Evolutionary conservation across 1,284 basidiomycete species (phyloP).

Genomic region (Heterobasidion annosum): DNA sequence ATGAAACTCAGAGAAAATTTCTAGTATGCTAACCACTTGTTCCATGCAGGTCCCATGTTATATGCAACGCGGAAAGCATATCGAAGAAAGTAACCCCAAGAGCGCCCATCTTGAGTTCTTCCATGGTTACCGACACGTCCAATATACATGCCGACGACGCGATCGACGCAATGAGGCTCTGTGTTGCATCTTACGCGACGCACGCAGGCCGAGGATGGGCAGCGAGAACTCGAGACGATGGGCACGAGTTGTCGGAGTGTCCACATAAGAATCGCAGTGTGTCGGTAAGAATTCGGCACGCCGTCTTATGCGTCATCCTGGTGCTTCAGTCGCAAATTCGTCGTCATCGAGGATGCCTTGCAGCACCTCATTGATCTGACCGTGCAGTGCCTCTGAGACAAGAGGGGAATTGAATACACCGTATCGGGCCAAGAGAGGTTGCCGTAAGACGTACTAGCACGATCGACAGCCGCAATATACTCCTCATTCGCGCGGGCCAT

Average conservation of each 20-base stretch:
- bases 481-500: slow-evolving; percentile 66
- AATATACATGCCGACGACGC: not conserved
- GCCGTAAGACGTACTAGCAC: slow-evolving; percentile 51
- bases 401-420: not conserved
- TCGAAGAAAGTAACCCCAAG: not conserved
- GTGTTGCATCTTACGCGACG: too few relatives aligned
- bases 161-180: too few relatives aligned
- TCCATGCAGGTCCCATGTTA: not conserved
- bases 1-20: too few relatives aligned
- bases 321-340: slow-evolving; percentile 18
- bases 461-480: slow-evolving; percentile 58
- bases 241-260: too few relatives aligned
- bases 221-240: too few relatives aligned
- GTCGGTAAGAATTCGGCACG: too few relatives aligned
- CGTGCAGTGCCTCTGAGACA: slow-evolving; percentile 46
- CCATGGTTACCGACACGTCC: not conserved
- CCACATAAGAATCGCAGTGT: too few relatives aligned
- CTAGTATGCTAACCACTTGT: not conserved
- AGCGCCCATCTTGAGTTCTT: not conserved
- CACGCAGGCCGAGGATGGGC: too few relatives aligned
- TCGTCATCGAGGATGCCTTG: slow-evolving; percentile 50
- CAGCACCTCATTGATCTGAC: slow-evolving; percentile 51
- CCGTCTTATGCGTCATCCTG: slow-evolving; percentile 4
- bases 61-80: not conserved
- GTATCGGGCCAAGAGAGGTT: not conserved